phyloP scores from a whole-genome alignment of 2,329 filamentous ascomycete genomes.

The Fusarium sp. region DNA sequence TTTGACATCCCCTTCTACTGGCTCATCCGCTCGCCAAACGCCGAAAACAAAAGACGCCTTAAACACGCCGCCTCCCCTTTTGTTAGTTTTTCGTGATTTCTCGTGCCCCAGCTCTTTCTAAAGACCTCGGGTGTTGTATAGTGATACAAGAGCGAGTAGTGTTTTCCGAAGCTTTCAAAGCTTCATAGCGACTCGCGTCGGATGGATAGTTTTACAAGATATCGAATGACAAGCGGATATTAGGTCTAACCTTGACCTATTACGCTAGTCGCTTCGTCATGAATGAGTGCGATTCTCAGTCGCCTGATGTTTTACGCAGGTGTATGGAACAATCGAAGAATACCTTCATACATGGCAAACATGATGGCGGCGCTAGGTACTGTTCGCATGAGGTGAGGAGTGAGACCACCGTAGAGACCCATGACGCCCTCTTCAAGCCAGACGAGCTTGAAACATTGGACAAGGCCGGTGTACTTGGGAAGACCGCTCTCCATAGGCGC shows the following conservation, averaged over 20 bases:
- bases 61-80: slow-evolving; percentile 22
- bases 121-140: slow-evolving; percentile 25
- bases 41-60: slow-evolving; percentile 23
- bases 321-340: slow-evolving; percentile 63
- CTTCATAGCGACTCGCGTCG: slow-evolving; percentile 1
- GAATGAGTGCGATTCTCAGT: background rate
- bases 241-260: too few relatives aligned
- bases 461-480: slow-evolving; percentile 87
- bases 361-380: slow-evolving; percentile 95
- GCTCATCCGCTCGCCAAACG: slow-evolving; percentile 31
- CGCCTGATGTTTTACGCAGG: slow-evolving; percentile 46
- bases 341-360: slow-evolving; percentile 87
- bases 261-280: background rate
- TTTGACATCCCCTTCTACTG: slow-evolving; percentile 20
- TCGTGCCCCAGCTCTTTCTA: slow-evolving; percentile 4
- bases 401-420: slow-evolving; percentile 89
- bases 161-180: background rate
- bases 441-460: slow-evolving; percentile 89
- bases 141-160: slow-evolving; percentile 8
- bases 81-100: slow-evolving; percentile 8
- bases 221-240: background rate
- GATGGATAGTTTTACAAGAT: slow-evolving; percentile 34
- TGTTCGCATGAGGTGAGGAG: slow-evolving; percentile 89
- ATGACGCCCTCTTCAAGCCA: slow-evolving; percentile 90
- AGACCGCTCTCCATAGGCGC: slow-evolving; percentile 79